A percentile compares a stretch with the other conserved stretches of the same genome.
Evolutionary conservation across 306 rosid genomes (phyloP).

Genomic region (Arachis stenosperma): DNA sequence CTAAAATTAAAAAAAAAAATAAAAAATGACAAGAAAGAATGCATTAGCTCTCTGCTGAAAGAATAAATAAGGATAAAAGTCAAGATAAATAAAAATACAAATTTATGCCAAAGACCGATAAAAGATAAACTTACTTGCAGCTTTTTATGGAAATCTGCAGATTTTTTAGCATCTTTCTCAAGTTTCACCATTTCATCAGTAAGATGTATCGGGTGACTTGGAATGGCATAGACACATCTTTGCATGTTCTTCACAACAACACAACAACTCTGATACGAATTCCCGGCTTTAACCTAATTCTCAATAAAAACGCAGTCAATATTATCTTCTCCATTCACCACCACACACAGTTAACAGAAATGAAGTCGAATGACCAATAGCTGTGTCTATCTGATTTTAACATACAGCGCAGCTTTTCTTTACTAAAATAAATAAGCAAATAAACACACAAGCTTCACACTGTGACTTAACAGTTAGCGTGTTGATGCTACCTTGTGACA

Average conservation of each 20-base stretch:
- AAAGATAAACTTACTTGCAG: conserved; percentile 60
- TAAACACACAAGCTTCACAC: not conserved
- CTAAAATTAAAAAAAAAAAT: conserved; percentile 45
- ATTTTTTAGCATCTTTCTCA: conserved; percentile 66
- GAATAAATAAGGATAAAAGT: conserved; percentile 26
- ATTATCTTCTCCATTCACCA: conserved; percentile 34
- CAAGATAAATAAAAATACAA: conserved; percentile 31
- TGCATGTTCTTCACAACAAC: conserved; percentile 85
- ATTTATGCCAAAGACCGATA: conserved; percentile 3
- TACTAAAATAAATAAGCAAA: not conserved
- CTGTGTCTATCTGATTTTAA: not conserved
- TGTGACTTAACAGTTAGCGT: conserved; percentile 3
- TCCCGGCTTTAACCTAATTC: conserved; percentile 80
- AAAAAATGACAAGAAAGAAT: not conserved
- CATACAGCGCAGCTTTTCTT: conserved; percentile 8
- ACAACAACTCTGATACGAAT: conserved; percentile 83
- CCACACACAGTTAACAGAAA: conserved; percentile 27
- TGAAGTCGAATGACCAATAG: not conserved
- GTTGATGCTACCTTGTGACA: not conserved
- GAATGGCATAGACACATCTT: conserved; percentile 90
- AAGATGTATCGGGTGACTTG: conserved; percentile 52
- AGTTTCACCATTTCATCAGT: conserved; percentile 66
- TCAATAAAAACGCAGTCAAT: conserved; percentile 39
- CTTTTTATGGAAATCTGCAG: conserved; percentile 60
- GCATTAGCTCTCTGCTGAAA: conserved; percentile 23